Conservation (phyloP, 2,329 filamentous ascomycete genomes). For the Alternaria panax region DNA sequence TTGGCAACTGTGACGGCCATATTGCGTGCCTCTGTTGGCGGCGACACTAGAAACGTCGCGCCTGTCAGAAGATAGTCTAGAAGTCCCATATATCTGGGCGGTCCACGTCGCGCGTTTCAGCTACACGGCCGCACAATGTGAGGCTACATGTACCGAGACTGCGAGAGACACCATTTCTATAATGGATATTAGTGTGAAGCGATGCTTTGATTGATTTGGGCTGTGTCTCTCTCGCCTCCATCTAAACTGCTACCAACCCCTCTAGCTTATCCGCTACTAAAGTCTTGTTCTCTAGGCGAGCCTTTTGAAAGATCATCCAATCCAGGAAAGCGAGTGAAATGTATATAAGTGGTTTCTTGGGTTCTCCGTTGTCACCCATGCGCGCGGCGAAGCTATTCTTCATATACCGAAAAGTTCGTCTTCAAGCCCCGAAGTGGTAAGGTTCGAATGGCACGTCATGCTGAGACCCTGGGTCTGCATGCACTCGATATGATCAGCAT, state of each 20-base stretch:
- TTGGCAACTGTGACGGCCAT: slow-evolving; percentile 2
- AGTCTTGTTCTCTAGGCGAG: neutral
- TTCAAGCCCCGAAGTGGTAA: slow-evolving; percentile 6
- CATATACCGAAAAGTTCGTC: slow-evolving; percentile 10
- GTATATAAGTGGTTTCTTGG: neutral
- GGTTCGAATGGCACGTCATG: slow-evolving; percentile 22
- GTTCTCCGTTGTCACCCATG: neutral
- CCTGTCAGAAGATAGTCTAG: neutral
- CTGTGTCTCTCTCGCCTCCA: neutral
- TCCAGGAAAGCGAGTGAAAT: neutral
- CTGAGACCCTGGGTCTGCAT: slow-evolving; percentile 24
- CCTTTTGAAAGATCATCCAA: neutral
- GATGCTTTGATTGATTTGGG: neutral
- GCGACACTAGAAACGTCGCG: neutral
- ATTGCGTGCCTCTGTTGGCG: neutral
- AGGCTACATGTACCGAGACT: neutral
- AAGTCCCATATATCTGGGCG: neutral
- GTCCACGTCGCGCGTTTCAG: neutral
- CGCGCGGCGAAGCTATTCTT: neutral
- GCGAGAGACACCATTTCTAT: neutral
- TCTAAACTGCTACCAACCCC: neutral
- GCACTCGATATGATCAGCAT: slow-evolving; percentile 15
- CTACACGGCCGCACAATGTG: neutral
- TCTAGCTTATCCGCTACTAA: neutral
- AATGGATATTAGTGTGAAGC: neutral